phyloP scores from a whole-genome alignment of 305 asterid species.

The Fraxinus paxiana region DNA sequence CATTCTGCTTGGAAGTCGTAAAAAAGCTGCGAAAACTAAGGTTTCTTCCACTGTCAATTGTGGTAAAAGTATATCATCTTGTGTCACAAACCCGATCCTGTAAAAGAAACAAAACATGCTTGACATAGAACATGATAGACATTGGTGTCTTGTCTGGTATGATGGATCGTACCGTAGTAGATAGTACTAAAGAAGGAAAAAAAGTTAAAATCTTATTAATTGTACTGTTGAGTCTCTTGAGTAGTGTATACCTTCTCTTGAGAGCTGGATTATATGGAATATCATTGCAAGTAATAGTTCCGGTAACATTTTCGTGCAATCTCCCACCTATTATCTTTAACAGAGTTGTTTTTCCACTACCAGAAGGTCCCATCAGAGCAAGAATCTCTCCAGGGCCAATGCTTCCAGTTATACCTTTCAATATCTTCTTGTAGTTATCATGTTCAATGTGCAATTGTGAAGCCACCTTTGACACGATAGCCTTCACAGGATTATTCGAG shows the following conservation, averaged over 20 bases:
- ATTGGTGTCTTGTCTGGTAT: neutral
- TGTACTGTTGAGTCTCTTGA: neutral
- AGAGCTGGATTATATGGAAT: constrained; percentile 59
- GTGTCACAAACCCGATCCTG: constrained; percentile 89
- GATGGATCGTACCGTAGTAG: neutral
- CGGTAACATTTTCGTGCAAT: constrained; percentile 62
- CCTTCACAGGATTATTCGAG: constrained; percentile 53
- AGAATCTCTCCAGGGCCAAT: constrained; percentile 78
- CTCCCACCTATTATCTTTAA: constrained; percentile 74
- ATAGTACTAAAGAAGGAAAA: neutral
- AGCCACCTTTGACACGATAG: constrained; percentile 52
- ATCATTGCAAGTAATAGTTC: constrained; percentile 74
- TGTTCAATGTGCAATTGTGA: constrained; percentile 42
- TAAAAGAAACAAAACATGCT: neutral
- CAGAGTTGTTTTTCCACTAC: constrained; percentile 85
- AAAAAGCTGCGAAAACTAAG: constrained; percentile 66
- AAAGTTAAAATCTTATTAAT: neutral
- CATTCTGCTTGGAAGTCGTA: constrained; percentile 72
- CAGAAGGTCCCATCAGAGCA: constrained; percentile 95
- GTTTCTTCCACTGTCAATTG: constrained; percentile 89
- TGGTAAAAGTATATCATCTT: constrained; percentile 81
- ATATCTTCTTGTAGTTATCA: constrained; percentile 66
- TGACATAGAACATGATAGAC: neutral
- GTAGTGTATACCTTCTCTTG: constrained; percentile 55
- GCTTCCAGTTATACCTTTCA: constrained; percentile 78